Evolutionary conservation across 257 asterid species (phyloP), one percentile per base, ranked within the genome.

Genomic region (Fraxinus excelsior): DNA sequence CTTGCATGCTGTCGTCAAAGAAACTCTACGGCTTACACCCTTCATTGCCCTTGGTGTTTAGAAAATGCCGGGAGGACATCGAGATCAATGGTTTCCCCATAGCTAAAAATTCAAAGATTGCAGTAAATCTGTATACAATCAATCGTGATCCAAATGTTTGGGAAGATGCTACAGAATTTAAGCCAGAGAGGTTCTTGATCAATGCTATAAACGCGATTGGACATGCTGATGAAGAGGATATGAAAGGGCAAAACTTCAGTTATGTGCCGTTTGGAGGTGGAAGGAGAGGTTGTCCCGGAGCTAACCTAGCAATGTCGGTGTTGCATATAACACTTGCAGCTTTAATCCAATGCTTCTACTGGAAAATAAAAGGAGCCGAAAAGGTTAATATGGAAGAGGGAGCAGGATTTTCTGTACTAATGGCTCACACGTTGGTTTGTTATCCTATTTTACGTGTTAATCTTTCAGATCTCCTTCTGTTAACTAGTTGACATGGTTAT

Each of bases 201-300:
- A 66, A 40, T 19, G 26, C 73, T 1, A 70, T 66, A 7, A 44
- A 44, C 5, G 19, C 19, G 62, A 76, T 71, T 19, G 74, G 70
- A 18, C 81, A 73, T 12, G 71, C 71, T 21, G 68, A 68, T 56
- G 32, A 67, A 31, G 73, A 74, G 71, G 73, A 23, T 31, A 70
- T 75, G 32, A 78, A 80, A 49, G 82, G 16, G 19, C 83, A 82
- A 40, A 79, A 76, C n/a, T 79, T 72, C 28, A 42, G 71, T 58
- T 79, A 76, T 35, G 80, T 75, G 53, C 77, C 84, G 1, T 83
- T 80, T 73, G 86, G 86, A 3, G 84, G 80, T 18, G 86, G 86
- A 56, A 23, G 78, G 32, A 66, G 83, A 37, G 81, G 79, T 23
- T 79, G 85, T 58, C 83, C 83, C 32, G 81, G 79, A 10, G 76